Evolutionary conservation across 192 early-diverging fungal species (phyloP).

Genomic region (Umbelopsis ramanniana): DNA sequence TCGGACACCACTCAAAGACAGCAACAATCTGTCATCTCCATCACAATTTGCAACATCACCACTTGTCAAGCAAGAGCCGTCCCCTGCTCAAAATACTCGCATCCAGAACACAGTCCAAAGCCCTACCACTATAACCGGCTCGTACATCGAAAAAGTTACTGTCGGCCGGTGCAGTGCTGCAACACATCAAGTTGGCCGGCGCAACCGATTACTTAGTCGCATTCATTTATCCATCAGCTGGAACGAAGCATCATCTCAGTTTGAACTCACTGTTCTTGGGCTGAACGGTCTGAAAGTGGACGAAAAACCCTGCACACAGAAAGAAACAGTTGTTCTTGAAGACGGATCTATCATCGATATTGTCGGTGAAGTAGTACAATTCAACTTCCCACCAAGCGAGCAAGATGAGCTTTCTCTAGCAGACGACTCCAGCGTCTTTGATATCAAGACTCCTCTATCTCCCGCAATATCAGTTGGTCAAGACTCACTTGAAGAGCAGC

Average conservation of each 20-base stretch:
- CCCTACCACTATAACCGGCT: conserved; percentile 33
- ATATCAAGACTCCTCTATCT: conserved; percentile 2
- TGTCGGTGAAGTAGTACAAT: conserved; percentile 50
- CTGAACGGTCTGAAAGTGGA: conserved; percentile 54
- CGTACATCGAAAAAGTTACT: conserved; percentile 40
- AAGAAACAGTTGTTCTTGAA: conserved; percentile 39
- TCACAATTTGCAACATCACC: conserved; percentile 7
- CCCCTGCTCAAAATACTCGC: conserved; percentile 5
- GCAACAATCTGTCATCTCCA: background rate
- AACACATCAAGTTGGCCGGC: conserved; percentile 50
- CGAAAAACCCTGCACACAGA: conserved; percentile 40
- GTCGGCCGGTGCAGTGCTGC: conserved; percentile 54
- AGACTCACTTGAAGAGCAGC: background rate
- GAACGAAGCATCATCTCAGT: conserved; percentile 21
- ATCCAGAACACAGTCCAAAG: conserved; percentile 21
- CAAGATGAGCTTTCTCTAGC: conserved; percentile 13
- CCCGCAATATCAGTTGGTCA: conserved; percentile 21
- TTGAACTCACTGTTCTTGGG: conserved; percentile 52
- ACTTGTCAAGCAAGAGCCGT: conserved; percentile 2
- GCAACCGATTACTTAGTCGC: conserved; percentile 57
- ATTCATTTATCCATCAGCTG: conserved; percentile 51
- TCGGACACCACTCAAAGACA: conserved; percentile 4
- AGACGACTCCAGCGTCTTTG: conserved; percentile 1
- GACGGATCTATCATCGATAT: conserved; percentile 50
- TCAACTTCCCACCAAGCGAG: conserved; percentile 42